A percentile compares a stretch with the other conserved stretches of the same genome.
Evolutionary conservation across 1,284 basidiomycete species (phyloP).

Genomic region (Ganoderma lucidum): DNA sequence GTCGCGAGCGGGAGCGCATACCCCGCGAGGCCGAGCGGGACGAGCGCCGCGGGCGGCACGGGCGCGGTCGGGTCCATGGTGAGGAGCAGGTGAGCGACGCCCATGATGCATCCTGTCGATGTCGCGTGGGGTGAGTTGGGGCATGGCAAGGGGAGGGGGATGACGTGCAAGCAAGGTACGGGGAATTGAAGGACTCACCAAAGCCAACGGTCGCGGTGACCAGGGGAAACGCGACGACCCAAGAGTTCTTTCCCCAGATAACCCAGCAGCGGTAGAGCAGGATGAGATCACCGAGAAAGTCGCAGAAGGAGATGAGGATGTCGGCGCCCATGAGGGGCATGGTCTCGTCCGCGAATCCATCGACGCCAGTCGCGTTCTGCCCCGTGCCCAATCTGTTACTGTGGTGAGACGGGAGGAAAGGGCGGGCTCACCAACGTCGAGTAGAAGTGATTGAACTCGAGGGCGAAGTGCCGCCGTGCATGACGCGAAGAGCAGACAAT

Average conservation of each 20-base stretch:
- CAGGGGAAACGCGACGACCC: slow-evolving; percentile 42
- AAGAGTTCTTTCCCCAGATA: slow-evolving; percentile 43
- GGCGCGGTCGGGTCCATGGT: slow-evolving; percentile 26
- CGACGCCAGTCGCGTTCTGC: slow-evolving; percentile 23
- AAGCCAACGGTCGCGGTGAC: slow-evolving; percentile 43
- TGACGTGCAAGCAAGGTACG: slow-evolving; percentile 6
- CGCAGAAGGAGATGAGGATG: slow-evolving; percentile 45
- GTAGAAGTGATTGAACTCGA: slow-evolving; percentile 49
- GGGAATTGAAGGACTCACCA: slow-evolving; percentile 35
- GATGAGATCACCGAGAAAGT: slow-evolving; percentile 46
- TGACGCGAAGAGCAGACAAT: slow-evolving; percentile 40
- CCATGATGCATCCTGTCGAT: slow-evolving; percentile 22
- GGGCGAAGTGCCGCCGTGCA: slow-evolving; percentile 46
- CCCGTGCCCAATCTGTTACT: neutral
- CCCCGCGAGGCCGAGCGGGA: slow-evolving; percentile 38
- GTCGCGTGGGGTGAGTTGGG: neutral
- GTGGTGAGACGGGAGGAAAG: neutral
- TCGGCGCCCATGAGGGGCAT: slow-evolving; percentile 39
- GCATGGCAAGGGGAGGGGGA: slow-evolving; percentile 45
- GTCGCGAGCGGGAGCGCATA: slow-evolving; percentile 48
- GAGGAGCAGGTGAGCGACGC: slow-evolving; percentile 27
- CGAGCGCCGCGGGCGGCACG: slow-evolving; percentile 22
- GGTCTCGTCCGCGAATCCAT: slow-evolving; percentile 42
- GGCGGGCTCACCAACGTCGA: slow-evolving; percentile 40
- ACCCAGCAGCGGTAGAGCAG: slow-evolving; percentile 51